phyloP scores from a whole-genome alignment of 2,329 filamentous ascomycete genomes.

The Sporothrix sp. region DNA sequence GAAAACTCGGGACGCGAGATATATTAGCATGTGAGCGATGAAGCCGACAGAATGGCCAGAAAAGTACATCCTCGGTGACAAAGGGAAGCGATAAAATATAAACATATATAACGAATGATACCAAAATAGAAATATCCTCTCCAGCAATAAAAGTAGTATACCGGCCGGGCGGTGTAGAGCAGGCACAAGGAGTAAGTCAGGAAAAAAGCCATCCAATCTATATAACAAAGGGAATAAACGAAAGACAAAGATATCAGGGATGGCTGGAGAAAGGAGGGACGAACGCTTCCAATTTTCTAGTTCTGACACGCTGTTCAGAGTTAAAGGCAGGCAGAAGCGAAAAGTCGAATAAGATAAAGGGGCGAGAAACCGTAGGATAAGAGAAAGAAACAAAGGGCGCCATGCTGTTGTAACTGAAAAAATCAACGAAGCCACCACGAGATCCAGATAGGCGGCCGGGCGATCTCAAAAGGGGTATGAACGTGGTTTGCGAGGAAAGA shows the following conservation, averaged over 20 bases:
- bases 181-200: not conserved
- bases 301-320: not conserved
- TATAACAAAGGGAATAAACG: slow-evolving; percentile 3
- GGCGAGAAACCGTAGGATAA: slow-evolving; percentile 4
- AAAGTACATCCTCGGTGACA: no score
- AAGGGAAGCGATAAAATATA: no score
- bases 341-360: not conserved
- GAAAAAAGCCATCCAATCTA: slow-evolving; percentile 13
- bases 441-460: not conserved
- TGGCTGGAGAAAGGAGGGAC: not conserved
- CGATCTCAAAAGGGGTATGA: slow-evolving; percentile 5
- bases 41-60: no score
- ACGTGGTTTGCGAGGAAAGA: slow-evolving; percentile 5
- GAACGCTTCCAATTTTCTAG: not conserved
- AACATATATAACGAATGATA: not conserved
- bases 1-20: no score
- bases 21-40: no score
- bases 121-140: not conserved
- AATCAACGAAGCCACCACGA: not conserved
- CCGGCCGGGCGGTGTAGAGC: slow-evolving; percentile 1
- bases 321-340: not conserved
- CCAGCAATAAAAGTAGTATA: not conserved
- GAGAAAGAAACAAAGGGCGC: slow-evolving; percentile 8
- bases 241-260: not conserved
- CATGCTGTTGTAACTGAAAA: slow-evolving; percentile 11